Evolutionary conservation across 2,329 filamentous ascomycete genomes (phyloP), one percentile per base, ranked within the genome.

Genomic region (Talaromyces sp.): DNA sequence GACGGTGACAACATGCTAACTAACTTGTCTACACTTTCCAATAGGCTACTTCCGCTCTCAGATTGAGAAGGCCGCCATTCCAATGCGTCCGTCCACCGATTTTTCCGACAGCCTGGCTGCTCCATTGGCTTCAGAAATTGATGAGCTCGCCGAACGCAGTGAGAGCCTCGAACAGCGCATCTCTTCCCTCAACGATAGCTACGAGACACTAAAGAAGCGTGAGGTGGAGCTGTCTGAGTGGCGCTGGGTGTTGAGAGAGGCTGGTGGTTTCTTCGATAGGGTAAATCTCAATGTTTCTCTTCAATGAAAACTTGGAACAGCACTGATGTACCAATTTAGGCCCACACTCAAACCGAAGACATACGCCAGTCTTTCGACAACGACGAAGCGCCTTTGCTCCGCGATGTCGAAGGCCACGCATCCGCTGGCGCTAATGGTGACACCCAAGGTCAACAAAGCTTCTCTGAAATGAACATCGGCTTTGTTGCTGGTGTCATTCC

Each of bases 401-500:
- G 89, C 61, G 94, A 99, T 70, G 84, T 97, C 47, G 94, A 99
- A 74, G 90, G 96, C 70, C 86, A 92, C 69, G 81, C 80, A 42
- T 53, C 63, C n/a, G 67, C 65, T 50, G 82, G 82, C 49, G 77
- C 84, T 46, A 89, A 90, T 55, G 83, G 84, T 14, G 81, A 82
- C 53, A 76, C 78, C 46, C 78, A 79, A n/a, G 87, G 81, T 33
- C 90, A 94, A 69, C 86, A 89, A 60, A 94, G 90, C 37, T 97
- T 99, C 75, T 94, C 91, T 5, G 91, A 91, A 57, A 96, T 97
- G 90, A 97, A 97, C 77, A 99, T 99, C 70, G 94, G 94, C 9
- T 99, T 99, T 67, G 93, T 99, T 48, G 90, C 94, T 49, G 94
- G 94, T 75, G 94, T 97, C 65, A 97, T 99, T 65, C 85, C 90